phyloP scores from a whole-genome alignment of 441 rosid genomes.

The Gossypium aridum region DNA sequence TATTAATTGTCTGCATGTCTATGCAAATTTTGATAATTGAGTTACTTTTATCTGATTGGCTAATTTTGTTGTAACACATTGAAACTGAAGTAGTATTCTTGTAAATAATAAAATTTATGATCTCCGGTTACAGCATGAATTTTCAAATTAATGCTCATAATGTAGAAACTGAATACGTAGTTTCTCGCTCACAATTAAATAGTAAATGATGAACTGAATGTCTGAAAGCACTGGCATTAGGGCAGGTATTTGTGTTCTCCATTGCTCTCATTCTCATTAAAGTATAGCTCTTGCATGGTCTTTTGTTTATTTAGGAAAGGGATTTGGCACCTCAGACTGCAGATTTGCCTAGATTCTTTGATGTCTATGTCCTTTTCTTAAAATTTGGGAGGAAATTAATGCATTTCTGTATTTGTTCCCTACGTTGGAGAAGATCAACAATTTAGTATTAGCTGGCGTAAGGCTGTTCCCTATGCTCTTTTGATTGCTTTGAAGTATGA shows the following conservation, averaged over 20 bases:
- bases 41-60: neutral
- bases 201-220: neutral
- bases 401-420: neutral
- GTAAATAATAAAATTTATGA: neutral
- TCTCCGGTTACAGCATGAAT: neutral
- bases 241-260: neutral
- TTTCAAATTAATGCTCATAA: neutral
- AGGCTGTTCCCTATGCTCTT: neutral
- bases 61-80: neutral
- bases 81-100: neutral
- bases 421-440: neutral
- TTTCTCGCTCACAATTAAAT: neutral
- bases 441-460: neutral
- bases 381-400: neutral
- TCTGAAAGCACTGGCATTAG: neutral
- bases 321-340: slow-evolving; percentile 4
- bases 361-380: neutral
- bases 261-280: neutral
- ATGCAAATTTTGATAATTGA: neutral
- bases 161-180: neutral
- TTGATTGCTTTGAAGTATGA: neutral
- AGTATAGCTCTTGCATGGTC: neutral
- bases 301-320: slow-evolving; percentile 1
- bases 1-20: neutral
- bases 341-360: neutral